phyloP scores from a whole-genome alignment of 2,329 filamentous ascomycete genomes.

The Colletotrichum nymphaeae region DNA sequence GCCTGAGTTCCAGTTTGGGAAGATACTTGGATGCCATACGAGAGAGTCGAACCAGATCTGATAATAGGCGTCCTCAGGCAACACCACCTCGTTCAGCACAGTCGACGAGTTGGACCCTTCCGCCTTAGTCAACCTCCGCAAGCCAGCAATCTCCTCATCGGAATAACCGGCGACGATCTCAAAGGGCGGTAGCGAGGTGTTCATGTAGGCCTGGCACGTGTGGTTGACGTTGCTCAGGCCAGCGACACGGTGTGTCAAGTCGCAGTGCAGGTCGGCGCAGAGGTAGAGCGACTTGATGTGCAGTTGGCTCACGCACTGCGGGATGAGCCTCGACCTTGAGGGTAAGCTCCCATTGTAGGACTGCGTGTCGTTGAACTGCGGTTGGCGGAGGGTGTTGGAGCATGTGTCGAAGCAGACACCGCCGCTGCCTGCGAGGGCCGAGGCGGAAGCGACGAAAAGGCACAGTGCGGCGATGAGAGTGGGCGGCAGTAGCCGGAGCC shows the following conservation, averaged over 20 bases:
- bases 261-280: conserved; percentile 51
- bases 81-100: conserved; percentile 43
- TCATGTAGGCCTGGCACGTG: conserved; percentile 45
- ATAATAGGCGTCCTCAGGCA: conserved; percentile 50
- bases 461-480: conserved; percentile 5
- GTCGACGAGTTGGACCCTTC: conserved; percentile 37
- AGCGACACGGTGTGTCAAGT: conserved; percentile 36
- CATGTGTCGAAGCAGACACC: conserved; percentile 47
- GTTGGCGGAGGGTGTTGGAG: conserved; percentile 40
- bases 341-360: conserved; percentile 21
- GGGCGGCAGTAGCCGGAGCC: not conserved
- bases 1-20: not conserved
- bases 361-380: conserved; percentile 46
- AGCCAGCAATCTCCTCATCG: conserved; percentile 43
- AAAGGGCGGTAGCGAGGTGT: conserved; percentile 46
- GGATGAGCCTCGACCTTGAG: conserved; percentile 35
- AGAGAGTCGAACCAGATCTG: conserved; percentile 51
- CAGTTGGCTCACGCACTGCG: conserved; percentile 45
- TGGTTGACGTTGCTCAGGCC: conserved; percentile 46
- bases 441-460: conserved; percentile 20
- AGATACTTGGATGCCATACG: conserved; percentile 36
- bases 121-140: conserved; percentile 44
- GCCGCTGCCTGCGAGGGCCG: conserved; percentile 13
- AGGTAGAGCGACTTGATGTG: conserved; percentile 48
- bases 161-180: conserved; percentile 48